Conservation (phyloP, 179 eudicot species). For the Camellia oleifera region DNA sequence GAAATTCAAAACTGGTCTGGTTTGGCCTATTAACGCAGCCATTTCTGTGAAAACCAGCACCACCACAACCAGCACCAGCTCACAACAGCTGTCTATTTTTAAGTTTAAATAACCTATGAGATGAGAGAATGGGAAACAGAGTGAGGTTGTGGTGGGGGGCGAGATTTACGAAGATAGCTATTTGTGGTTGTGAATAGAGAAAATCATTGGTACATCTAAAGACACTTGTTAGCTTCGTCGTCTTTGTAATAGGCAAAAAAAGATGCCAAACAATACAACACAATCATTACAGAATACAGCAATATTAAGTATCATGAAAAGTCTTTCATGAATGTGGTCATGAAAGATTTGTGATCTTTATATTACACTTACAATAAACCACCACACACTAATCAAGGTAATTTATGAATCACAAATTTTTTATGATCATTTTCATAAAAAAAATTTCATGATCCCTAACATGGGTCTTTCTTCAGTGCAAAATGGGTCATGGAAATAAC, state of each 20-base stretch:
- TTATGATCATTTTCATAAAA: too few relatives aligned
- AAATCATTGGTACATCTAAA: neutral
- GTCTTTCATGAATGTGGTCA: too few relatives aligned
- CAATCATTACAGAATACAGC: neutral
- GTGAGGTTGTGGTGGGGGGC: neutral
- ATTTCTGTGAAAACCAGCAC: neutral
- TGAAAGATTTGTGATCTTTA: too few relatives aligned
- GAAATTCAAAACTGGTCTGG: slow-evolving; percentile 19
- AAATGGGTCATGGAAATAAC: slow-evolving; percentile 18
- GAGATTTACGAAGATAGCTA: slow-evolving; percentile 11
- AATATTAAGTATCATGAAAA: too few relatives aligned
- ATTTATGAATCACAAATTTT: too few relatives aligned
- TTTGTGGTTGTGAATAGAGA: too few relatives aligned
- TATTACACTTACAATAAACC: too few relatives aligned
- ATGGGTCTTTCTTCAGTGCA: neutral
- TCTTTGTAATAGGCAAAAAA: neutral
- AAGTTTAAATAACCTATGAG: neutral
- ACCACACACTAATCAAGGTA: too few relatives aligned
- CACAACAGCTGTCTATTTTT: neutral
- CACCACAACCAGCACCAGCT: neutral
- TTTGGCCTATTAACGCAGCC: slow-evolving; percentile 14
- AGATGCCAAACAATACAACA: neutral
- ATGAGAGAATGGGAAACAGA: neutral
- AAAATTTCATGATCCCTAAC: neutral
- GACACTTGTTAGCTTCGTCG: neutral